phyloP scores from a whole-genome alignment of 2,329 filamentous ascomycete species.

The Myriosclerotinia curreyana region DNA sequence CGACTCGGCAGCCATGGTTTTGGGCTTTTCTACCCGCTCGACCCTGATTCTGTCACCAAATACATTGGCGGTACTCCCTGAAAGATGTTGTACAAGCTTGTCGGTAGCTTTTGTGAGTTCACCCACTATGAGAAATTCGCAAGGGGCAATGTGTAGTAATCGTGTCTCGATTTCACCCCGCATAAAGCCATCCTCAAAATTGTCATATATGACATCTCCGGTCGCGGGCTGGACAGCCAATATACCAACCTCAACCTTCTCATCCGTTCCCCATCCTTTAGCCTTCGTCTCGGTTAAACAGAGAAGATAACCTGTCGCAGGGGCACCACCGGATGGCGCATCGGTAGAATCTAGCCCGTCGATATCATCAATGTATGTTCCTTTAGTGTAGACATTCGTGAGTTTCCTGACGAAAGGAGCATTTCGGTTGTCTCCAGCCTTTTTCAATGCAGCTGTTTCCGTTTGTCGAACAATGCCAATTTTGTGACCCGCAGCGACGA shows the following conservation, averaged over 20 bases:
- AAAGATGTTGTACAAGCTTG: constrained; percentile 86
- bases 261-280: constrained; percentile 80
- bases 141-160: constrained; percentile 91
- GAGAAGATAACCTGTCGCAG: constrained; percentile 79
- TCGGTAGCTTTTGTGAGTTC: constrained; percentile 87
- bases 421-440: constrained; percentile 90
- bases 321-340: constrained; percentile 56
- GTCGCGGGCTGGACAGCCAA: constrained; percentile 94
- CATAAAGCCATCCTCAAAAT: constrained; percentile 98
- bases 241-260: constrained; percentile 88
- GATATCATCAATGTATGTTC: constrained; percentile 92
- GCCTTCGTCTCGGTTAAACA: constrained; percentile 84
- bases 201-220: constrained; percentile 92
- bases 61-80: constrained; percentile 83
- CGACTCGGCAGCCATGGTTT: constrained; percentile 79
- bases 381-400: constrained; percentile 96
- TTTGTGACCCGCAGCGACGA: constrained; percentile 90
- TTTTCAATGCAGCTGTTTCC: constrained; percentile 93
- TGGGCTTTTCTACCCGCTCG: constrained; percentile 71
- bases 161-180: constrained; percentile 91
- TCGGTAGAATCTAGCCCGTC: constrained; percentile 66
- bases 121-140: constrained; percentile 91
- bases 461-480: constrained; percentile 93
- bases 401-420: constrained; percentile 88
- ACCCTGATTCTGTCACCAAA: constrained; percentile 89